Evolutionary conservation across 345 rosid genomes (phyloP).

Genomic region (Heritiera littoralis): DNA sequence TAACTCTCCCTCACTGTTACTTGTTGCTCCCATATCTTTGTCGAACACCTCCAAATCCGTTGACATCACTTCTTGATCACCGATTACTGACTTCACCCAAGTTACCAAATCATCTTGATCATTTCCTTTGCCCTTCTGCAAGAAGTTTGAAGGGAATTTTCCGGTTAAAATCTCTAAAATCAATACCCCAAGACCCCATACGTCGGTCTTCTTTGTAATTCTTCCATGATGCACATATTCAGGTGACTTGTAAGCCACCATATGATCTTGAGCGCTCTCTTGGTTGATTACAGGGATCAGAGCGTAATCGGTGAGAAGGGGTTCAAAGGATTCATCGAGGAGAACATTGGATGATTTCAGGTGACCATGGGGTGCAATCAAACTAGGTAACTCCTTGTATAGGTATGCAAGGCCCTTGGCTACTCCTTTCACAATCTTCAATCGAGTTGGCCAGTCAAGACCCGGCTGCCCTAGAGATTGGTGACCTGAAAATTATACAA

Average conservation of each 20-base stretch:
- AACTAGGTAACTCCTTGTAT: constrained; percentile 62
- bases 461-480: constrained; percentile 49
- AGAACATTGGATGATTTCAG: constrained; percentile 88
- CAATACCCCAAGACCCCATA: constrained; percentile 77
- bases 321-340: constrained; percentile 49
- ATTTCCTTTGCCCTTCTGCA: constrained; percentile 39
- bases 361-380: constrained; percentile 85
- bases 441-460: constrained; percentile 71
- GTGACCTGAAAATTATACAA: constrained; percentile 40
- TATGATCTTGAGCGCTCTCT: constrained; percentile 71
- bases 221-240: constrained; percentile 62
- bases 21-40: constrained; percentile 47
- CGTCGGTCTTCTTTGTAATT: constrained; percentile 83
- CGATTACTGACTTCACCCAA: constrained; percentile 51
- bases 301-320: constrained; percentile 70
- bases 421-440: constrained; percentile 75
- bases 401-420: constrained; percentile 68
- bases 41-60: constrained; percentile 44
- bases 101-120: constrained; percentile 44
- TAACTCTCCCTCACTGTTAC: constrained; percentile 37
- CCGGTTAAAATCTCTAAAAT: constrained; percentile 79
- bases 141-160: constrained; percentile 54
- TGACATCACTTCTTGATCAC: constrained; percentile 25
- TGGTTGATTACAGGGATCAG: constrained; percentile 75
- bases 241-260: constrained; percentile 91